Evolutionary conservation across 495 filamentous ascomycete species (phyloP), one percentile per base, ranked within the genome.

Genomic region (Penicillium taxi): DNA sequence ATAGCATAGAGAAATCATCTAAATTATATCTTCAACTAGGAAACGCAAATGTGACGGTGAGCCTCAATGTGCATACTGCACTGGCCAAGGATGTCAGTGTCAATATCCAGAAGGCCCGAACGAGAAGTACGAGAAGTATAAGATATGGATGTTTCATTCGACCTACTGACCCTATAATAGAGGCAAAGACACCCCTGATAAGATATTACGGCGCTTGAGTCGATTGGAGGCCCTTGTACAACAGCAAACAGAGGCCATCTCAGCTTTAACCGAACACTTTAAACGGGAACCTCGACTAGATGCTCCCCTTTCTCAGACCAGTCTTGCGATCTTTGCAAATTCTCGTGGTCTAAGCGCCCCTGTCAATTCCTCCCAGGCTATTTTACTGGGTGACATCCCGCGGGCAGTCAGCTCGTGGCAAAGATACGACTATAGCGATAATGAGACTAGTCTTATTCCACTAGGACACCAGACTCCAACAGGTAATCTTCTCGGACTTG

Each of bases 11-110:
- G 11, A 24, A 11, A 24, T 24, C 22, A 11, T 25, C 9, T 6
- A 5, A 19, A 19, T 22, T 0, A 6, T 24, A 37, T 31, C 18
- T 23, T 19, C 20, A 6, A 1, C 15, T 17, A 51, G 48, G 20
- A 51, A 51, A 31, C 36, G 48, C 16, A 51, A 51, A 29, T 51
- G 48, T 29, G 48, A 44, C 32, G 48, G 48, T 6, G 34, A 51
- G 13, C 44, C 48, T n/a, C 26, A 32, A 22, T 51, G 48, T 39
- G 39, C 35, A 18, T 42, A 47, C 29, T 51, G 48, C 33, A 37
- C 36, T 24, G 37, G 35, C 21, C 39, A 43, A 16, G 44, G 44
- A 9, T 43, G 44, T 11, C 36, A 41, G 29, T 51, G 48, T 24
- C 44, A 41, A 22, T 51, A 51, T 29, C 44, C 47, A 34, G 48